Conservation (phyloP, 1,139 yeast species). For the Diutina neorugosa region DNA sequence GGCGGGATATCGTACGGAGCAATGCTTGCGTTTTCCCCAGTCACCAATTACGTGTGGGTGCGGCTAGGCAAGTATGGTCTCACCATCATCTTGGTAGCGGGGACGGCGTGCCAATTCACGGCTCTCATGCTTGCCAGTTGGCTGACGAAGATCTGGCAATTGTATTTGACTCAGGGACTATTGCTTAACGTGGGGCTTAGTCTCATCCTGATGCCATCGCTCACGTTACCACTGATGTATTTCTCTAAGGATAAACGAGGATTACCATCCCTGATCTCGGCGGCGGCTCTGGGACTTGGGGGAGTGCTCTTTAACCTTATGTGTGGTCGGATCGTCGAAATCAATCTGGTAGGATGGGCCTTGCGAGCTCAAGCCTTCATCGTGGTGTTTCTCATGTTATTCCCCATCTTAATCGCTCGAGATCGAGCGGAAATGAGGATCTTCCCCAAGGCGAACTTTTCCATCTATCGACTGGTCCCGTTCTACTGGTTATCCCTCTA, state of each 20-base stretch:
- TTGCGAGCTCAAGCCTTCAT: conserved; percentile 26
- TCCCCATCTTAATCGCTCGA: conserved; percentile 13
- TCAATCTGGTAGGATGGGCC: conserved; percentile 27
- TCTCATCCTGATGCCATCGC: conserved; percentile 20
- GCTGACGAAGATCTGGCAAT: conserved; percentile 36
- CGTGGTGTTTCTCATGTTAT: conserved; percentile 18
- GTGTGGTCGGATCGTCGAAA: conserved; percentile 22
- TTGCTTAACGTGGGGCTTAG: conserved; percentile 39
- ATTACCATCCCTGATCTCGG: conserved; percentile 40
- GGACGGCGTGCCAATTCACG: conserved; percentile 35
- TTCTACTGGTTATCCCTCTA: neutral
- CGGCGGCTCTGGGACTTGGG: conserved; percentile 53
- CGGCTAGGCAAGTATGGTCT: conserved; percentile 28
- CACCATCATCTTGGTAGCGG: conserved; percentile 23
- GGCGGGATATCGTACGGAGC: conserved; percentile 32
- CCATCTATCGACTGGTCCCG: neutral
- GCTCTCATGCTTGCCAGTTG: conserved; percentile 44
- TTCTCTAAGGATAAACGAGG: neutral
- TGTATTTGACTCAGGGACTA: conserved; percentile 39
- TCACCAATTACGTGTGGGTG: conserved; percentile 20
- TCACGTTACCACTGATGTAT: conserved; percentile 13
- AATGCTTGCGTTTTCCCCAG: conserved; percentile 23
- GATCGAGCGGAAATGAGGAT: neutral
- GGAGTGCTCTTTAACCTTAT: conserved; percentile 38
- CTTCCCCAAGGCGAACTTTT: neutral